phyloP scores from a whole-genome alignment of 768 basidiomycete species.

The Ramaria sp. region DNA sequence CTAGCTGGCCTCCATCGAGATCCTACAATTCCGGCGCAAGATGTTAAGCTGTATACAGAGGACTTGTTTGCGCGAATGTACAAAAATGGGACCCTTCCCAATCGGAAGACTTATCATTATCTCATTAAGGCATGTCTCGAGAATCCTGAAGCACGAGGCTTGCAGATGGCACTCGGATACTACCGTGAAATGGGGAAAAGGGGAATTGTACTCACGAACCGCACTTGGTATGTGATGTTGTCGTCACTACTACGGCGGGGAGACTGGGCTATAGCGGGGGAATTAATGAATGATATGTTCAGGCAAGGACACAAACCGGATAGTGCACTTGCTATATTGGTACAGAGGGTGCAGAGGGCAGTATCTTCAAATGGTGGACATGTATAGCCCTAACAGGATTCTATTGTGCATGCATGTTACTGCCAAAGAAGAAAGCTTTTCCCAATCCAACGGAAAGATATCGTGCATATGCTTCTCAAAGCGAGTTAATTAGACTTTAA shows the following conservation, averaged over 20 bases:
- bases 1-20: conserved; percentile 62
- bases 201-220: conserved; percentile 37
- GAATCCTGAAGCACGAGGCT: conserved; percentile 35
- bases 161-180: conserved; percentile 44
- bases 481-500: background rate
- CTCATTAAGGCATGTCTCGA: conserved; percentile 59
- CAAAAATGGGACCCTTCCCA: conserved; percentile 39
- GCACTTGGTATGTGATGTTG: conserved; percentile 74
- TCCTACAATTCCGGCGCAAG: conserved; percentile 32
- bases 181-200: conserved; percentile 48
- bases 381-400: background rate
- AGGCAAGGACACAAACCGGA: conserved; percentile 1
- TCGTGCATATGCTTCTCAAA: conserved; percentile 49
- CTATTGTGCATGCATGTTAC: conserved; percentile 8
- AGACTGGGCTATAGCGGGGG: conserved; percentile 51
- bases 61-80: conserved; percentile 52
- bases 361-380: background rate
- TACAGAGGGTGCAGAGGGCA: background rate
- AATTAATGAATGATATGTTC: conserved; percentile 51
- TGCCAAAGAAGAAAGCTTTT: conserved; percentile 52
- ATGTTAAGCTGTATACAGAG: conserved; percentile 34
- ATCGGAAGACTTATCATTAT: conserved; percentile 63
- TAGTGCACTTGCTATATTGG: background rate
- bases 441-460: conserved; percentile 56
- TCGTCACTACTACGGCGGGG: conserved; percentile 45